Conservation (phyloP, 2,329 filamentous ascomycete species). For the Epichloe bromicola region DNA sequence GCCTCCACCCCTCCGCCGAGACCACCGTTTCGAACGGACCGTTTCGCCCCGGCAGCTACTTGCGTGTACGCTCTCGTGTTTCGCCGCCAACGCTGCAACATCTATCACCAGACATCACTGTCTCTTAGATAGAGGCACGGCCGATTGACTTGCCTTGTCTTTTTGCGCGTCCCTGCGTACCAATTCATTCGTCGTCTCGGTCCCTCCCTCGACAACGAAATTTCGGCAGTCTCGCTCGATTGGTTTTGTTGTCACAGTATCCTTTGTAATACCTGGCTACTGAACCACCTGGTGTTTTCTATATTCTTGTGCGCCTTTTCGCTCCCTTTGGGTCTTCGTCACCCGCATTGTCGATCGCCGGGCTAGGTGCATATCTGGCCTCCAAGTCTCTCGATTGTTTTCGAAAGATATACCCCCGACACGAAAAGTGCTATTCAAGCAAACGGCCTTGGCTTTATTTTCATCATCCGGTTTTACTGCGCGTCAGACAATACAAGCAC, state of each 20-base stretch:
- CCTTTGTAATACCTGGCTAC: conserved; percentile 23
- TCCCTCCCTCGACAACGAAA: background rate
- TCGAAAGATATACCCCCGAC: background rate
- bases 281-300: conserved; percentile 10
- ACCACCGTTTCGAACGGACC: conserved; percentile 1
- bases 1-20: background rate
- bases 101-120: background rate
- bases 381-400: background rate
- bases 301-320: conserved; percentile 3
- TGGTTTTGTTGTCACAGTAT: conserved; percentile 12
- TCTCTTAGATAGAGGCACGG: background rate
- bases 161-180: background rate
- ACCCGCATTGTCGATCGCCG: background rate
- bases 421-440: background rate
- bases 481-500: conserved; percentile 2
- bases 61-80: background rate
- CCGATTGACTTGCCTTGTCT: background rate
- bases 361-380: background rate
- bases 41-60: conserved; percentile 1
- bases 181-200: background rate
- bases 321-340: background rate
- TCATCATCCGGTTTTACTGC: conserved; percentile 1
- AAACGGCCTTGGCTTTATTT: conserved; percentile 1
- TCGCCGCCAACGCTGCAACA: background rate
- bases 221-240: background rate